Percentiles rank a stretch among this genome's conserved stretches.
phyloP scores from a whole-genome alignment of 1,284 basidiomycete genomes.

The Earliella scabrosa region DNA sequence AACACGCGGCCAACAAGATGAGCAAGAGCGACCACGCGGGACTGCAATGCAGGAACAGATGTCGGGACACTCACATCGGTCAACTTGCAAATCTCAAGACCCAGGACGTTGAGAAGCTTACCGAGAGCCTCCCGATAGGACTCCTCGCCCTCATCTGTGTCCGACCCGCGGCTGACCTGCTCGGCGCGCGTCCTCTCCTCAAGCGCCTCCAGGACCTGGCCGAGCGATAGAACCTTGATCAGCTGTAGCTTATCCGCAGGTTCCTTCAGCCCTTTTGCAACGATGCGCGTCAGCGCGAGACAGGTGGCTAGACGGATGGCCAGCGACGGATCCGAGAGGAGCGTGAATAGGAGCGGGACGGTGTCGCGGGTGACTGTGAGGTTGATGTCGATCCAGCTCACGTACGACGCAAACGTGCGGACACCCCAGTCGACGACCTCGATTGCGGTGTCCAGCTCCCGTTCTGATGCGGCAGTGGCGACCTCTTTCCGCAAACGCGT shows the following conservation, averaged over 20 bases:
- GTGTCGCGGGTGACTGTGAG: conserved; percentile 93
- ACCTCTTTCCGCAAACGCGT: conserved; percentile 55
- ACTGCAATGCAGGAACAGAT: neutral
- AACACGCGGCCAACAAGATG: neutral
- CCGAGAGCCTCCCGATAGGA: conserved; percentile 91
- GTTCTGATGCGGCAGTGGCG: conserved; percentile 40
- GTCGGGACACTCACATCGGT: conserved; percentile 65
- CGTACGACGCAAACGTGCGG: conserved; percentile 91
- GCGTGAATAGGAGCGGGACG: conserved; percentile 83
- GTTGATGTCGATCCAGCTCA: conserved; percentile 98
- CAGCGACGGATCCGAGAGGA: conserved; percentile 82
- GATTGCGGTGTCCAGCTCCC: conserved; percentile 63
- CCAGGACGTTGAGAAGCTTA: conserved; percentile 82
- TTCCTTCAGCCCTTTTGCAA: conserved; percentile 94
- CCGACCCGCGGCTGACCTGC: conserved; percentile 66
- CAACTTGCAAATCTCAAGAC: conserved; percentile 86
- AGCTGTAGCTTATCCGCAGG: conserved; percentile 90
- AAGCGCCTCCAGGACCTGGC: conserved; percentile 78
- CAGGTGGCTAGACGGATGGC: conserved; percentile 86
- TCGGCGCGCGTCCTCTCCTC: conserved; percentile 78
- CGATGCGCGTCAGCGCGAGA: conserved; percentile 80
- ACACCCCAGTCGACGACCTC: conserved; percentile 91
- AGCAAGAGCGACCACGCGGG: neutral
- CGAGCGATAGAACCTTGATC: conserved; percentile 87
- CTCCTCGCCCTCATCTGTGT: conserved; percentile 79